These are phyloP conservation scores for Camellia oleifera DNA, from an alignment of 179 eudicot genomes.

Conservation along the genomic window DNA sequence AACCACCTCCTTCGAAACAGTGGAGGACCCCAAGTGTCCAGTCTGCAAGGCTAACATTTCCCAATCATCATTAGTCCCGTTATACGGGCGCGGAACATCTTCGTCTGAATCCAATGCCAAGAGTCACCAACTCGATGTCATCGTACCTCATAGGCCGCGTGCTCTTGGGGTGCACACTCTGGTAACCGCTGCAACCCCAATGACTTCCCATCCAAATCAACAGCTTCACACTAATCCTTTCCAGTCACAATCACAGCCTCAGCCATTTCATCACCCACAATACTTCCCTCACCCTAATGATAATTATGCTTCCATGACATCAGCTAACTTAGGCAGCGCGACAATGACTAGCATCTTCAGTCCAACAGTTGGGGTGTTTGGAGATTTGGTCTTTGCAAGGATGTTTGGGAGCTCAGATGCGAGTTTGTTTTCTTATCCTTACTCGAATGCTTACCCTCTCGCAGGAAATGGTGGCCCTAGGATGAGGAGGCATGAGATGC, in stretches of 20 bases:
- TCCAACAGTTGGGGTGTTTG: slow-evolving; percentile 58
- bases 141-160: slow-evolving; percentile 61
- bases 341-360: slow-evolving; percentile 39
- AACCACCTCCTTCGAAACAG: slow-evolving; percentile 43
- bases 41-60: slow-evolving; percentile 75
- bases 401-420: slow-evolving; percentile 49
- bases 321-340: slow-evolving; percentile 22
- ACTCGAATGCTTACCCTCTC: slow-evolving; percentile 34
- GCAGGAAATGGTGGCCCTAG: slow-evolving; percentile 37
- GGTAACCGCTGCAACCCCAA: neutral
- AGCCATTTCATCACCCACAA: slow-evolving; percentile 35
- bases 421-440: slow-evolving; percentile 41
- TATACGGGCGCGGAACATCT: slow-evolving; percentile 59
- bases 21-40: slow-evolving; percentile 58
- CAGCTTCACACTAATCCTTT: slow-evolving; percentile 27
- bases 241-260: slow-evolving; percentile 29
- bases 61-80: slow-evolving; percentile 57
- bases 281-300: slow-evolving; percentile 31
- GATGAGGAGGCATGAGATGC: slow-evolving; percentile 76
- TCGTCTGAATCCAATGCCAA: slow-evolving; percentile 28
- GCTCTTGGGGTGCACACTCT: slow-evolving; percentile 27
- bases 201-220: slow-evolving; percentile 23
- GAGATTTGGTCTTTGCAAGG: slow-evolving; percentile 66
- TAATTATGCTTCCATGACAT: slow-evolving; percentile 27
- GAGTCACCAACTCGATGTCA: slow-evolving; percentile 30